Evolutionary conservation across 2,329 filamentous ascomycete genomes (phyloP), one percentile per base, ranked within the genome.

Genomic region (Sphaerulina populicola): DNA sequence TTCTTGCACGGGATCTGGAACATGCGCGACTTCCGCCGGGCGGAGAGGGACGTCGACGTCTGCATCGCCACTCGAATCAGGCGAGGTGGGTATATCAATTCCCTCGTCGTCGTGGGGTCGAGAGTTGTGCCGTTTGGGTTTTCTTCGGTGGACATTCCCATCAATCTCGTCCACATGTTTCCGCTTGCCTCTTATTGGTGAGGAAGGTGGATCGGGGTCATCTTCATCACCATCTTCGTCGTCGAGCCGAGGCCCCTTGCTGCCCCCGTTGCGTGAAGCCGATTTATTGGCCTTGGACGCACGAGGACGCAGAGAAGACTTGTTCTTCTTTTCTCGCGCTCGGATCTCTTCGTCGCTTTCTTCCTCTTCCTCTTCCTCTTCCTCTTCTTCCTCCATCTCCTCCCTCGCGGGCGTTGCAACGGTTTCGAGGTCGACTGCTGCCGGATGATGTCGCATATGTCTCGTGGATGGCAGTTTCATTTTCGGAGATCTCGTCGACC

Each of bases 1-100:
- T 53, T 66, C 60, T 48, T 66, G 64, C 2, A 63, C 46, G 6
- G 60, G 59, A 43, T 66, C 62, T 14, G 43, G 33, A 11, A 44
- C 41, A 27, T 53, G 40, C 14, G 53, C 54, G 3, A 51, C 18
- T 18, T 18, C 18, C 18, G 18, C 18, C 18, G 4, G 41, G 31
- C 74, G 69, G 2, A 70, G 47, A 12, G 55, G 52, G 5, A 52
- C 36, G 15, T 54, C 47, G 7, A 47, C 35, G 5, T 49, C 18
- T 3, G 18, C 35, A 11, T 49, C 49, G n/a, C 49, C 41, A 10
- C 47, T 52, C 7, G 30, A 45, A 14, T 54, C 56, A 15, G 64
- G 65, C 9, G 64, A 64, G 2, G 57, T 58, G 7, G 62, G 61
- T 15, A 67, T 67, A 48, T 65, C 64, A 15, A 68, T 67, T 18